Base-by-base conservation (phyloP, 2,329 filamentous ascomycete genomes). In the Colletotrichum simmondsii region DNA sequence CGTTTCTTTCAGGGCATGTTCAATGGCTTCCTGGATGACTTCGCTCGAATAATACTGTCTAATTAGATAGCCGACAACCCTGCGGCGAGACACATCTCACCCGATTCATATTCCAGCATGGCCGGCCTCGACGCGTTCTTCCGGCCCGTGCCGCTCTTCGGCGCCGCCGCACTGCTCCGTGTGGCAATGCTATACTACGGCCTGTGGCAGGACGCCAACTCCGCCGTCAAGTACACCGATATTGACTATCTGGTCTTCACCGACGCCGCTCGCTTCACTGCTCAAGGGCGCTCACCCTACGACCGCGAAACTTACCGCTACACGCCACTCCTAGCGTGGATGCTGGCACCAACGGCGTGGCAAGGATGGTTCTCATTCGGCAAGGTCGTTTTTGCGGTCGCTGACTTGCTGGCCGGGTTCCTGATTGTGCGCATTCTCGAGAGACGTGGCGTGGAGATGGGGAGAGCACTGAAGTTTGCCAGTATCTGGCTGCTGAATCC, bases 211-310 rank as follows among this genome's bases (percentile, higher is more conserved):
- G 97, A 99, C 84, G 92, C 94, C 73, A 89, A 95, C 84, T 97
- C 95, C 8, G 92, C 96, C 16, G 85, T 99, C 80, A 98, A 98
- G 85, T 99, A 98, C 86, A 99, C 97, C 64, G 97, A 99, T 84
- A 98, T 99, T 78, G 97, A 99, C 87, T 99, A 99, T 84, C 92
- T 95, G 76, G 97, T 99, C 81, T 99, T 99, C 87, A 98, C 97
- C 61, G 96, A 98, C 82, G 97, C 97, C 30, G 91, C 97, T 2
- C 93, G 94, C 75, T 96, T 93, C 82, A 83, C 94, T 56, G 85
- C 92, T 4, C 85, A 83, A n/a, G 90, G 90, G 4, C 84, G 85
- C 59, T 94, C 94, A 0, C 97, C 97, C 2, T 99, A 99, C 81
- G 89, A 90, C 53, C 91, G 97, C 66, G 96, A 97, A 79, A 99